These are phyloP conservation scores for Diplodia intermedia DNA, from an alignment of 2,329 filamentous ascomycete genomes.

Conservation along the genomic window DNA sequence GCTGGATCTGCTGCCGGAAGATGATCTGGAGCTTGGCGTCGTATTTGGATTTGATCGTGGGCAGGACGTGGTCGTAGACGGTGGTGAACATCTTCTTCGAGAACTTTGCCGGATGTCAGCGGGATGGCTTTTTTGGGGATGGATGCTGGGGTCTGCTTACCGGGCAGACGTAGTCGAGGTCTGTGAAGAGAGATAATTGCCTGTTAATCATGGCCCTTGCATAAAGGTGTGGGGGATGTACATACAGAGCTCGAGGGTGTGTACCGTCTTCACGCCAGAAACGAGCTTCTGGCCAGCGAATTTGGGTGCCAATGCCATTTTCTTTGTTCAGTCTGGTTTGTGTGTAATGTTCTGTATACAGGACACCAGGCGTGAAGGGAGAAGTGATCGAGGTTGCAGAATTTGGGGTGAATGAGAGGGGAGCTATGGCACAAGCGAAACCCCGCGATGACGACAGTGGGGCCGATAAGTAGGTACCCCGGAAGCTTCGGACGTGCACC, in stretches of 20 bases:
- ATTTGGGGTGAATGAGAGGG: not conserved
- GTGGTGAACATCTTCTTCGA: constrained; percentile 78
- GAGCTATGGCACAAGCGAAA: constrained; percentile 11
- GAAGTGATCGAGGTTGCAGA: not conserved
- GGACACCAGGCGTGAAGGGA: not conserved
- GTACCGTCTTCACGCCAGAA: constrained; percentile 52
- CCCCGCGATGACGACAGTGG: constrained; percentile 31
- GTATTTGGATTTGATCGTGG: constrained; percentile 68
- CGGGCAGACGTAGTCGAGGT: constrained; percentile 91
- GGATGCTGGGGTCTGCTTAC: constrained; percentile 39
- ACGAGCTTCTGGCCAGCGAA: constrained; percentile 76
- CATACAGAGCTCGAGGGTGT: constrained; percentile 65
- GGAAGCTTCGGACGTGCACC: not conserved
- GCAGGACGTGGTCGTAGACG: constrained; percentile 69
- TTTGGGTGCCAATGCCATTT: constrained; percentile 78
- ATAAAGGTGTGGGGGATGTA: constrained; percentile 38
- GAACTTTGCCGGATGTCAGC: constrained; percentile 53
- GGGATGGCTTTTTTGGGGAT: not conserved
- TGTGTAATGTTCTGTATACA: not conserved
- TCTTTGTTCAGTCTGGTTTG: not conserved
- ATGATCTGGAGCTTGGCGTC: constrained; percentile 71
- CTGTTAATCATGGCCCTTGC: not conserved
- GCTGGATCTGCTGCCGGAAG: constrained; percentile 90
- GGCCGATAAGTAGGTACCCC: not conserved
- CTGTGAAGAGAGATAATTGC: constrained; percentile 42